Base-by-base conservation (phyloP, 768 basidiomycete species). In the Hortiboletus flavorubellus region DNA sequence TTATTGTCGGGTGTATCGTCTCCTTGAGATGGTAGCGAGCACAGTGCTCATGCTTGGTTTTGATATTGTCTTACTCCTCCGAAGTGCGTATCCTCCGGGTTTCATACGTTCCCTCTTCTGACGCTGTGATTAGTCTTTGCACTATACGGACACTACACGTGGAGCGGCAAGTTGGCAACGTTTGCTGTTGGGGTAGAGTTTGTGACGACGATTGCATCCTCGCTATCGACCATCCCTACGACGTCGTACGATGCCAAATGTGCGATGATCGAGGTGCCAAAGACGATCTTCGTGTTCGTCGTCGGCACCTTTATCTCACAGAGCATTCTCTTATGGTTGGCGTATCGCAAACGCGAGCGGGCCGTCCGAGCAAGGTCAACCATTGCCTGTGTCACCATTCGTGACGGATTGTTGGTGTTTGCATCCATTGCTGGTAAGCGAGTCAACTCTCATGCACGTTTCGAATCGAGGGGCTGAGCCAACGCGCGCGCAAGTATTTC, bases 371-470 rank as follows among this genome's bases (percentile, higher is more conserved):
- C 26, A 10, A 48, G 54, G 30, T 14, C 34, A 8, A 46, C 42
- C 8, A 40, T 63, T 30, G 56, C 55, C 10, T 66, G 53, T 14
- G 38, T 64, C 1, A 69, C 68, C 11, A 62, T 68, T n/a, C 60
- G 68, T 3, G 67, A 68, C 30, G 63, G 67, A 30, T 4, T 60
- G 2, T 5, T 60, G 2, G 58, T 53, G 8, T 68, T 69, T 6
- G 5, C 15, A 4, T 56, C 43, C 9, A 8, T 68, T 16, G 16
- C 21, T 21, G 53, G 66, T 67, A 21, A 66, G 66, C 15, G 2
- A 31, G 3, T 10, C 16, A 10, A 12, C 2, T 43, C 23, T 31
- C 35, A 0, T 34, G 3, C 12, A 0, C 3, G 9, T 15, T 40
- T 21, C 2, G 40, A 18, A 10, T 45, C 15, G 35, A 16, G 9